Evolutionary conservation across 2,329 filamentous ascomycete species (phyloP), one percentile per base, ranked within the genome.

Genomic region (Hypoxylon sp.): DNA sequence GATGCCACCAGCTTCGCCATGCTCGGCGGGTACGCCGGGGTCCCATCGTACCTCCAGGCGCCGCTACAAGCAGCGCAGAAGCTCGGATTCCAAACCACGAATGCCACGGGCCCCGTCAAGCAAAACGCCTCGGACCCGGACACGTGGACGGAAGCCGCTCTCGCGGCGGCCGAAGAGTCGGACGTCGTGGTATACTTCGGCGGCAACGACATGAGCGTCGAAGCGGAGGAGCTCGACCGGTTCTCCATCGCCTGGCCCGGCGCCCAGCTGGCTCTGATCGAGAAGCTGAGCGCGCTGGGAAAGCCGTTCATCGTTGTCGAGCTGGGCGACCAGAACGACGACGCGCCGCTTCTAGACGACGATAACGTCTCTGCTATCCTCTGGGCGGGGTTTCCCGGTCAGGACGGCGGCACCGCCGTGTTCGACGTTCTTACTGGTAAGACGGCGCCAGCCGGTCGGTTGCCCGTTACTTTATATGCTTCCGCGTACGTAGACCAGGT

Each of bases 161-260:
- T 81, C 10, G 74, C 73, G 8, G 76, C 69, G 49, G 83, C 83
- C 5, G 70, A 77, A 15, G 72, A 78, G 1, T 78, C 83, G 2
- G 84, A 87, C 67, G 73, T 82, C 6, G 79, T 89, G 62, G 73
- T 89, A 34, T 88, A 82, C 69, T 77, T 84, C 19, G 85, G 84
- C 20, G 87, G 87, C 3, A 82, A 86, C 30, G 85, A 89, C 66
- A 81, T 79, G 53, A 76, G 75, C 2, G 76, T 85, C 15, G 86
- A 86, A 67, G 74, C 78, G 3, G 87, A 89, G 69, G 80, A 76
- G 20, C 78, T 76, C 32, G 87, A 89, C 68, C 81, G 86, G 10
- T 74, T 76, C n/a, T 73, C 74, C 11, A 80, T 88, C 30, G 74
- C 76, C 4, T 88, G 86, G 85, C 79, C 84, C 0, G 77, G 76